phyloP scores from a whole-genome alignment of 345 rosid genomes.

The Hypericum perforatum region DNA sequence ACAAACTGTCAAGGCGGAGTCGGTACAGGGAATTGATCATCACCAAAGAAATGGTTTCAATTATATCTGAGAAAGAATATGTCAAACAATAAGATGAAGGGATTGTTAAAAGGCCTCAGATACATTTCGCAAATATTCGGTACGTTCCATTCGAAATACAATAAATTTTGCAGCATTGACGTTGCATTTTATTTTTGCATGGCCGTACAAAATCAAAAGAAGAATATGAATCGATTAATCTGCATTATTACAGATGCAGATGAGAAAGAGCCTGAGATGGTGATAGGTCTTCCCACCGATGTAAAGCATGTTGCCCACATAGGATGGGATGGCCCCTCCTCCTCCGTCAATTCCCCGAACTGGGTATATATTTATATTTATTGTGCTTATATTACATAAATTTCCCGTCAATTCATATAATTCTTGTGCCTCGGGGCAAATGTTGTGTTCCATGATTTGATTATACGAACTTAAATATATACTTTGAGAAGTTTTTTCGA shows the following conservation, averaged over 20 bases:
- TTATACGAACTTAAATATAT: background rate
- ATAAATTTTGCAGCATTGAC: background rate
- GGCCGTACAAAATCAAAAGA: too few relatives aligned
- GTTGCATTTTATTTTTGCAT: slow-evolving; percentile 5
- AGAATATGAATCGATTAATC: too few relatives aligned
- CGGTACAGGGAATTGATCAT: too few relatives aligned
- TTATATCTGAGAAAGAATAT: slow-evolving; percentile 7
- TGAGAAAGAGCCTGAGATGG: slow-evolving; percentile 68
- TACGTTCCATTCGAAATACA: slow-evolving; percentile 8
- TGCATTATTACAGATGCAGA: slow-evolving; percentile 24
- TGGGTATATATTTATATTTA: background rate
- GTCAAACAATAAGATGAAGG: slow-evolving; percentile 68
- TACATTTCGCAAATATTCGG: slow-evolving; percentile 79
- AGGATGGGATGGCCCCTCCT: slow-evolving; percentile 55
- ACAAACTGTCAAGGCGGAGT: too few relatives aligned
- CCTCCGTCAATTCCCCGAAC: slow-evolving; percentile 6
- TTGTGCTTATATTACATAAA: background rate
- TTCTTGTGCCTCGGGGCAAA: too few relatives aligned
- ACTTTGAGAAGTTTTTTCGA: background rate
- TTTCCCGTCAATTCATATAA: too few relatives aligned
- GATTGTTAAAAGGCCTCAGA: slow-evolving; percentile 63
- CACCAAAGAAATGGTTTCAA: too few relatives aligned
- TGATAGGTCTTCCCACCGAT: slow-evolving; percentile 79
- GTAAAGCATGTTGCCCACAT: slow-evolving; percentile 94
- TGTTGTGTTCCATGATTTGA: too few relatives aligned